Evolutionary conservation across 192 early-diverging fungal genomes (phyloP), one percentile per base, ranked within the genome.

Genomic region (Kickxella alabastrina): DNA sequence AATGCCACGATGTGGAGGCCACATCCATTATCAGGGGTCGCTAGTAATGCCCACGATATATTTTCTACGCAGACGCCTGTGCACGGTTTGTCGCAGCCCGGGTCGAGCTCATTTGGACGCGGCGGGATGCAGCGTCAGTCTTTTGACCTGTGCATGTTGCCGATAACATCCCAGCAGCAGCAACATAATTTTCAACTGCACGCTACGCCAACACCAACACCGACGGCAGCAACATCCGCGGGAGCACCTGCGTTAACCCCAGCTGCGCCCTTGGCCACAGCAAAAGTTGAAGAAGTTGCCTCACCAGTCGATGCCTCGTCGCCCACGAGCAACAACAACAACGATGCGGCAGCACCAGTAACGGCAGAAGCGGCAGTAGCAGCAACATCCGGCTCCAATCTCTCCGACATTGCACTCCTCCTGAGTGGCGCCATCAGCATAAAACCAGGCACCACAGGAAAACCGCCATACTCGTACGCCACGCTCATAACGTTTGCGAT

Each of bases 391-490:
- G 31, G 27, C 18, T 37, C 50, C 23, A 52, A 52, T 27, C 24
- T 52, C 26, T 63, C 60, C 15, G 74, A 77, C 28, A 61, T 77
- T 59, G 67, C 62, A 1, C 48, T 70, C 24, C 74, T 77, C 10
- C 48, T 77, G 2, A 77, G 67, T 42, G 74, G 74, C 14, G 56
- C 65, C n/a, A 45, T 59, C 31, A 58, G 70, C 39, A 40, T 77
- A 36, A 65, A 45, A 27, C 53, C 62, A 10, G 51, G 70, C 44
- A 69, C 71, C 6, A 52, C 52, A 10, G 78, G 65, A 31, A 92
- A 92, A 57, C 91, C 91, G n/a, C 79, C 87, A 19, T 82, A 86
- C 50, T 85, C 87, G 9, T 94, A 94, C 59, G 89, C 88, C 1
- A 85, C 83, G 9, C 60, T 94, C 13, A 91, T 94, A 36, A 82